These are phyloP conservation scores for Ramularia endophylla DNA, from an alignment of 2,329 filamentous ascomycete species.

Conservation along the genomic window DNA sequence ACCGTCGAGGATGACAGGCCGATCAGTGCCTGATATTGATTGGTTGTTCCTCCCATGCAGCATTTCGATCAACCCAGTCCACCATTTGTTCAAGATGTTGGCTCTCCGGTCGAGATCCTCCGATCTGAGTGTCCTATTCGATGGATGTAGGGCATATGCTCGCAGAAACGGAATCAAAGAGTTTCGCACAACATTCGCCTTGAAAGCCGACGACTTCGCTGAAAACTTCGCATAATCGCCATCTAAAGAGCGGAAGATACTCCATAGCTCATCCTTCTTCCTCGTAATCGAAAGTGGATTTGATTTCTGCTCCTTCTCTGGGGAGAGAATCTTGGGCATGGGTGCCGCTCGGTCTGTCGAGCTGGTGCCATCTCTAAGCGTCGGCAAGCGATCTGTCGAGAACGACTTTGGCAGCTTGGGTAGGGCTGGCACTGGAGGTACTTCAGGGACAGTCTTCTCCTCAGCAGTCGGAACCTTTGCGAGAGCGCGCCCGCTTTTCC, in stretches of 20 bases:
- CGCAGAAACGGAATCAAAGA: constrained; percentile 71
- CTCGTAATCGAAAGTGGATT: constrained; percentile 31
- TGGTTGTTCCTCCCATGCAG: constrained; percentile 69
- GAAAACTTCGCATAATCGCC: constrained; percentile 68
- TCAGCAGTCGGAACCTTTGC: constrained; percentile 6
- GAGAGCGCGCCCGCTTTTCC: constrained; percentile 13
- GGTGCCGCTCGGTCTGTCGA: constrained; percentile 35
- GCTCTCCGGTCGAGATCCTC: constrained; percentile 79
- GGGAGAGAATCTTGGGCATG: constrained; percentile 36
- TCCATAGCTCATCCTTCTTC: constrained; percentile 66
- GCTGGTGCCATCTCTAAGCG: constrained; percentile 31
- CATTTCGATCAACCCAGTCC: constrained; percentile 75
- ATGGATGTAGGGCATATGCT: constrained; percentile 61
- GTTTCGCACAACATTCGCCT: constrained; percentile 67
- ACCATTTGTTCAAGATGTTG: constrained; percentile 84
- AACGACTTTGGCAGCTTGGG: constrained; percentile 44
- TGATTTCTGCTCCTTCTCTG: constrained; percentile 25
- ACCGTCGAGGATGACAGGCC: constrained; percentile 72
- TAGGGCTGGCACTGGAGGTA: constrained; percentile 27
- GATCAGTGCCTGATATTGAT: constrained; percentile 75
- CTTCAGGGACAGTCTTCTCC: constrained; percentile 10
- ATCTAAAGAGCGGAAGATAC: constrained; percentile 61
- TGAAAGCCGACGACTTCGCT: constrained; percentile 65
- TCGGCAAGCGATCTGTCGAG: constrained; percentile 42
- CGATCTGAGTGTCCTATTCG: constrained; percentile 59